These are phyloP conservation scores for Babesia bovis DNA, from an alignment of 169 alveolate species.

Conservation along the genomic window DNA sequence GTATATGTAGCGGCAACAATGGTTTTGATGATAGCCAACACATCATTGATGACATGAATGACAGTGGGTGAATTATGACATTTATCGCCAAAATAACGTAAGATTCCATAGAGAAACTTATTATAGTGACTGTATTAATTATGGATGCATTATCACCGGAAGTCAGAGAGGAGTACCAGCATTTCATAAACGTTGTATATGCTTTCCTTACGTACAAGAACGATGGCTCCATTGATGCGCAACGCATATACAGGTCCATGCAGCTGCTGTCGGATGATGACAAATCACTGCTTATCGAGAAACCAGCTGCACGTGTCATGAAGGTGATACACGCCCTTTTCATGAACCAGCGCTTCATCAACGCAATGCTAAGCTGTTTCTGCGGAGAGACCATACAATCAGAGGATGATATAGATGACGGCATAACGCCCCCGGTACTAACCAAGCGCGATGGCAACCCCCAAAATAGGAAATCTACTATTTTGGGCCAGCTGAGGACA, in stretches of 20 bases:
- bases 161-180: constrained; percentile 60
- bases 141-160: constrained; percentile 29
- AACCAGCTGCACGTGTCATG: constrained; percentile 48
- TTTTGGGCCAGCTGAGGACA: constrained; percentile 21
- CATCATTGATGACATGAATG: too few relatives aligned
- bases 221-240: constrained; percentile 60
- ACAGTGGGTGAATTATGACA: too few relatives aligned
- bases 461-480: background rate
- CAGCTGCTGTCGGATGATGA: constrained; percentile 60
- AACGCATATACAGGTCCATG: constrained; percentile 55
- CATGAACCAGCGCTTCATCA: constrained; percentile 41
- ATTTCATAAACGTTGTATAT: constrained; percentile 59
- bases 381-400: background rate
- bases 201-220: constrained; percentile 51
- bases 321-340: constrained; percentile 48
- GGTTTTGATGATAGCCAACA: too few relatives aligned
- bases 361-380: constrained; percentile 34
- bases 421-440: background rate
- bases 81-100: too few relatives aligned
- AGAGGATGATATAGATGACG: constrained; percentile 18
- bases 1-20: too few relatives aligned
- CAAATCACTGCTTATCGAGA: constrained; percentile 45
- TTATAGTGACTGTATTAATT: too few relatives aligned
- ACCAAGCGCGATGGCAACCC: background rate
- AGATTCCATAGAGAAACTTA: too few relatives aligned